Conservation (phyloP, 345 rosid genomes). For the Stellera chamaejasme region DNA sequence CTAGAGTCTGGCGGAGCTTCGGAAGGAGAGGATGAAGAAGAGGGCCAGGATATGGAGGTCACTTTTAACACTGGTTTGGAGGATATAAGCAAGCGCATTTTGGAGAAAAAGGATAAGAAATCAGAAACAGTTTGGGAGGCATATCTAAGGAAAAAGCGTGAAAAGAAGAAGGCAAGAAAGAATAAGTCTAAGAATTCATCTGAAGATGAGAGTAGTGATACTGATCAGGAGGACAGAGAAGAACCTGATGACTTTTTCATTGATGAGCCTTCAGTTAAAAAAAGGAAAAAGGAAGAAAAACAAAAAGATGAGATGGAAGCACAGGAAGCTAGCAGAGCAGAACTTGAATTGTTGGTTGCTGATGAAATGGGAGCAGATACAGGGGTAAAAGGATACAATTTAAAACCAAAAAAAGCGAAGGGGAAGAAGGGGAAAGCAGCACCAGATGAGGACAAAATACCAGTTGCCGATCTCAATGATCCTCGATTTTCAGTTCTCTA, state of each 20-base stretch:
- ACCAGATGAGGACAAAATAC: conserved; percentile 58
- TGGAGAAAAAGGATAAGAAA: conserved; percentile 63
- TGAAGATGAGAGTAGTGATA: conserved; percentile 39
- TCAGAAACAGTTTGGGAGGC: conserved; percentile 81
- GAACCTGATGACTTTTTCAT: conserved; percentile 62
- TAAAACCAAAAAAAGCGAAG: conserved; percentile 50
- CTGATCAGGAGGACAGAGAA: conserved; percentile 33
- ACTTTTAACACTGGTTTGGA: conserved; percentile 90
- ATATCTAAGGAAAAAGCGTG: conserved; percentile 43
- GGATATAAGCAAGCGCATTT: conserved; percentile 68
- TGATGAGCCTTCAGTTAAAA: conserved; percentile 45
- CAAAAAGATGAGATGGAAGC: conserved; percentile 24
- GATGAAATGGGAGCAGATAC: conserved; percentile 55
- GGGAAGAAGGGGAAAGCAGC: conserved; percentile 47
- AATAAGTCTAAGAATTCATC: conserved; percentile 46
- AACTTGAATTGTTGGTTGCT: conserved; percentile 76
- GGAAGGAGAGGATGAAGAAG: conserved; percentile 48
- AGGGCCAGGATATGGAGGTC: conserved; percentile 82
- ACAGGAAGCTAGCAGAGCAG: conserved; percentile 63
- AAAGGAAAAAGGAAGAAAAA: conserved; percentile 28
- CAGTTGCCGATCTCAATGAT: conserved; percentile 45
- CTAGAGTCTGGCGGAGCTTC: conserved; percentile 51
- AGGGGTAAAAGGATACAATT: conserved; percentile 72
- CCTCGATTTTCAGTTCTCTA: conserved; percentile 61
- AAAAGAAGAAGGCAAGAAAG: conserved; percentile 66